Conservation (phyloP, 2,329 filamentous ascomycete genomes). For the Ascochyta pisi region DNA sequence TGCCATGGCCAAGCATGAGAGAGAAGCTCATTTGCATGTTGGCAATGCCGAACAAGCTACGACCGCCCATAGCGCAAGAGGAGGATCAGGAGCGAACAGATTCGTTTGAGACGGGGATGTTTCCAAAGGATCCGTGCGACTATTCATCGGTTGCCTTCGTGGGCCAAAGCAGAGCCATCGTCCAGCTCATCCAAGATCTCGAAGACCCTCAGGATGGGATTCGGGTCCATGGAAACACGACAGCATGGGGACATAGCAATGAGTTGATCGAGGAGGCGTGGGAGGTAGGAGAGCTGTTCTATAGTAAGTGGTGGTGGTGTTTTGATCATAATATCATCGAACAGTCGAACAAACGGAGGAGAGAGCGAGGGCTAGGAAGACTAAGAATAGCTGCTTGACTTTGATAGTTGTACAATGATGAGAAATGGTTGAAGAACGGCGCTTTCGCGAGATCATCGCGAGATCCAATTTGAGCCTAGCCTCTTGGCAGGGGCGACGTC, state of each 20-base stretch:
- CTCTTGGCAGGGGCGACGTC: neutral
- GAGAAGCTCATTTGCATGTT: slow-evolving; percentile 60
- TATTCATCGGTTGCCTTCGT: neutral
- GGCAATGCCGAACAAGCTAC: slow-evolving; percentile 55
- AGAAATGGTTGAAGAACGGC: neutral
- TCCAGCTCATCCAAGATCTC: slow-evolving; percentile 63
- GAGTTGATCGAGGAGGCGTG: slow-evolving; percentile 59
- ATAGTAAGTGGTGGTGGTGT: slow-evolving; percentile 67
- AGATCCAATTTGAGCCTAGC: neutral
- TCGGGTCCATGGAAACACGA: slow-evolving; percentile 31
- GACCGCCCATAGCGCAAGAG: slow-evolving; percentile 55
- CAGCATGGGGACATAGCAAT: slow-evolving; percentile 58
- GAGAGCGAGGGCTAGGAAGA: slow-evolving; percentile 51
- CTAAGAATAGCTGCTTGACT: slow-evolving; percentile 19
- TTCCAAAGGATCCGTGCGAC: neutral
- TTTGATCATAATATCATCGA: slow-evolving; percentile 63
- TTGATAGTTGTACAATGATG: neutral
- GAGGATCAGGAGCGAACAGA: slow-evolving; percentile 40
- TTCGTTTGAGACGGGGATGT: neutral
- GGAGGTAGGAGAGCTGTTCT: slow-evolving; percentile 66
- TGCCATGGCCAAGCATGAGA: slow-evolving; percentile 63
- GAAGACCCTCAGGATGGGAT: slow-evolving; percentile 62
- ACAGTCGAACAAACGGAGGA: slow-evolving; percentile 61
- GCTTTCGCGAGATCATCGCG: neutral
- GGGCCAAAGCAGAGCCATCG: slow-evolving; percentile 51